Conservation (phyloP, 108 stramenopile species). For the Nannochloropsis granulata region DNA sequence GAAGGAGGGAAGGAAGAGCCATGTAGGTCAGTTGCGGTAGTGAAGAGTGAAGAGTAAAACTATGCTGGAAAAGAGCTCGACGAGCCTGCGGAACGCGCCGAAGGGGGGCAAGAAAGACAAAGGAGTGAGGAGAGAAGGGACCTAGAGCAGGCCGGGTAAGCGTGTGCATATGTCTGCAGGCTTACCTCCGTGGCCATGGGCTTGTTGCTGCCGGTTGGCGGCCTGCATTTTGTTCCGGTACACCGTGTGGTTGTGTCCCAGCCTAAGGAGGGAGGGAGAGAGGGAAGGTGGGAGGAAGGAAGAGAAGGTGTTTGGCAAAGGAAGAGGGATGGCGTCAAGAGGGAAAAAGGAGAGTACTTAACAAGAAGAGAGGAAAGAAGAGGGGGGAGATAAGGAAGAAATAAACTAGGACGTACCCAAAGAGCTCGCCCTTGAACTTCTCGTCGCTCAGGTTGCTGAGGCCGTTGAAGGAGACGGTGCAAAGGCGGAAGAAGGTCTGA, state of each 20-base stretch:
- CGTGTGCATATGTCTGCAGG: too few relatives aligned
- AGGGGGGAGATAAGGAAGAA: not conserved
- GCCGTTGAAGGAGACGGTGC: constrained; percentile 22
- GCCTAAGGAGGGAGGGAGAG: not conserved
- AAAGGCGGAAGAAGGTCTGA: constrained; percentile 60
- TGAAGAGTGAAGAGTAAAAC: too few relatives aligned
- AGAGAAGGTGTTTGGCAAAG: not conserved
- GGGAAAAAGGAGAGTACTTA: too few relatives aligned
- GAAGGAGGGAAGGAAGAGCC: too few relatives aligned
- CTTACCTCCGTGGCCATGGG: not conserved
- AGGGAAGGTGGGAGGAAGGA: not conserved
- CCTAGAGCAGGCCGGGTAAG: too few relatives aligned
- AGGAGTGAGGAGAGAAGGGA: too few relatives aligned
- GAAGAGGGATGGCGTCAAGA: too few relatives aligned
- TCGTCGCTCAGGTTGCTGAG: constrained; percentile 10
- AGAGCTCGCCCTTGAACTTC: constrained; percentile 34
- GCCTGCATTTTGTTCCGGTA: not conserved
- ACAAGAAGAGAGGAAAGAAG: not conserved
- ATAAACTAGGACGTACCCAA: constrained; percentile 14
- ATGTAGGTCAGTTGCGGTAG: too few relatives aligned
- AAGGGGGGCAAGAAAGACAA: too few relatives aligned
- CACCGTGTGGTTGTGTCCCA: constrained; percentile 7
- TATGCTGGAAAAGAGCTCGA: too few relatives aligned
- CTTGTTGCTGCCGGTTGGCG: not conserved
- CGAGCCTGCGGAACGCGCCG: too few relatives aligned